phyloP scores from a whole-genome alignment of 192 early-diverging fungal genomes.

The Dissophora ornata region DNA sequence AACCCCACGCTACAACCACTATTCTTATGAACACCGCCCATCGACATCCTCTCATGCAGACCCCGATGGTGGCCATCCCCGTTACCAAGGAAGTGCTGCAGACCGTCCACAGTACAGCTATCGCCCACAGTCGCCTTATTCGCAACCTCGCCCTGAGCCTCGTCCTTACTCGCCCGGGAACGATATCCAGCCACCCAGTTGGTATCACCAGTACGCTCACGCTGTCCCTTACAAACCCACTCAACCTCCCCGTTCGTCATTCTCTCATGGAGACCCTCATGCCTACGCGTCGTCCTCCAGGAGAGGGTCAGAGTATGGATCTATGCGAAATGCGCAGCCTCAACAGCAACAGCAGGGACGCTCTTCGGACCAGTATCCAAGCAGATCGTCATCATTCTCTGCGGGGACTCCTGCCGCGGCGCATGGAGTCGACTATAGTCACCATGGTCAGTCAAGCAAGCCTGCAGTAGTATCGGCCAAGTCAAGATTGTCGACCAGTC shows the following conservation, averaged over 20 bases:
- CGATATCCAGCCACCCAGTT: constrained; percentile 31
- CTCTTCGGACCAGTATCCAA: constrained; percentile 7
- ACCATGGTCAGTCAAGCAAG: not conserved
- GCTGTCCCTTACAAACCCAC: constrained; percentile 15
- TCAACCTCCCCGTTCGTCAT: not conserved
- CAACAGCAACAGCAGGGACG: not conserved
- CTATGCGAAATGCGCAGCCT: not conserved
- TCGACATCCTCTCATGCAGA: constrained; percentile 1
- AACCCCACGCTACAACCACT: not conserved
- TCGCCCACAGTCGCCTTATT: not conserved
- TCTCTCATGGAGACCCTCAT: constrained; percentile 9
- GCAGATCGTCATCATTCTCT: constrained; percentile 4
- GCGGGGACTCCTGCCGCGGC: not conserved
- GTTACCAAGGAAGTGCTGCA: not conserved
- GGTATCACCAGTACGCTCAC: constrained; percentile 49
- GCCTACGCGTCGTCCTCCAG: not conserved
- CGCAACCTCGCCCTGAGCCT: constrained; percentile 10
- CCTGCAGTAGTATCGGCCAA: not conserved
- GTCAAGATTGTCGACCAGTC: constrained; percentile 8
- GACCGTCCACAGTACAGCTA: constrained; percentile 16
- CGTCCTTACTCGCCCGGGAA: constrained; percentile 10
- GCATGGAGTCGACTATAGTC: not conserved
- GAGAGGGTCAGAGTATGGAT: constrained; percentile 22
- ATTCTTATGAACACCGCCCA: constrained; percentile 12
- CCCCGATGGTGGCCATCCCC: not conserved